Evolutionary conservation across 768 basidiomycete species (phyloP), one percentile per base, ranked within the genome.

Genomic region (Clavaria fumosa): DNA sequence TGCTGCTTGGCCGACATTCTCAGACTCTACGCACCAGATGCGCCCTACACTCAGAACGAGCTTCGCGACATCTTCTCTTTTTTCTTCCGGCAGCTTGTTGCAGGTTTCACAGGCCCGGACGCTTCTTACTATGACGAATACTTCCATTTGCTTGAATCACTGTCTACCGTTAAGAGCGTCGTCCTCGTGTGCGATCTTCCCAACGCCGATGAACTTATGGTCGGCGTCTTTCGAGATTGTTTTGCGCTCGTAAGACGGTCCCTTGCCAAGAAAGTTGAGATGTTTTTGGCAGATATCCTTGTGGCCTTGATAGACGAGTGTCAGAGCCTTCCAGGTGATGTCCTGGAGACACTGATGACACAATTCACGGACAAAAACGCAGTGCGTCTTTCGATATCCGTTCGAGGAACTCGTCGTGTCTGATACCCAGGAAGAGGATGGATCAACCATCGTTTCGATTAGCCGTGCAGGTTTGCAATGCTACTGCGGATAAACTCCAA

Each of bases 1-100:
- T 93, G 88, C 57, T 97, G 90, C 58, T 69, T 99, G 24, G 90
- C 90, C 1, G 91, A 99, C 55, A 67, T 97, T 38, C 75, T 99
- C 42, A 63, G 89, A 30, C 70, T 97, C 26, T 96, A 88, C 54
- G 95, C 95, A 1, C 95, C 95, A 1, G 89, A 97, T 55, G 91
- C 95, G 17, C 95, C 95, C 9, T 97, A 93, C 53, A 91, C 79
- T 10, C 76, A 79, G 35, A 58, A 68, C 34, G 85, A 96, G 54
- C 73, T 97, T 23, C 69, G 84, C 63, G 89, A 95, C 56, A 91
- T 97, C 53, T 99, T 99, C 58, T 76, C 89, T 48, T 97, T 99
- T 67, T 86, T 97, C 69, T 77, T 89, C 53, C 66, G 75, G 23
- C 93, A 95, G 54, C 75, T 99, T 40, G 61, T 67, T 2, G 66